These are phyloP conservation scores for Gossypium longicalyx DNA, from an alignment of 345 rosid genomes.

Conservation along the genomic window DNA sequence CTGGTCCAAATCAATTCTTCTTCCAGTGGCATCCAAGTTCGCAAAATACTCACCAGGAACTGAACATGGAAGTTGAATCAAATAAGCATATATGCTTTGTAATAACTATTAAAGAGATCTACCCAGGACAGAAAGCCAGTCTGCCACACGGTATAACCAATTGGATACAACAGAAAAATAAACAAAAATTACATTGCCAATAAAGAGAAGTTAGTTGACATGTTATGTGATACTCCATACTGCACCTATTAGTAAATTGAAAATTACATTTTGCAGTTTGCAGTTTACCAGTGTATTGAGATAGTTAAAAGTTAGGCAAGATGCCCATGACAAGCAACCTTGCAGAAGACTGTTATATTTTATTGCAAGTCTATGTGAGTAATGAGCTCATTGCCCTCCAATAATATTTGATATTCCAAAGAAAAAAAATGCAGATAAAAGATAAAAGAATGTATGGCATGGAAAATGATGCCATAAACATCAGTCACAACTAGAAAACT, in stretches of 20 bases:
- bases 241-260: not conserved
- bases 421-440: not conserved
- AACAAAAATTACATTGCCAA: not conserved
- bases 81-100: slow-evolving; percentile 18
- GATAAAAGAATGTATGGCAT: not conserved
- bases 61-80: slow-evolving; percentile 32
- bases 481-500: slow-evolving; percentile 1
- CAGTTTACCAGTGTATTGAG: not conserved
- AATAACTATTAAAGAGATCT: not conserved
- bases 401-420: not conserved
- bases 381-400: not conserved
- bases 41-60: slow-evolving; percentile 95
- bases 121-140: not conserved
- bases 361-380: not conserved
- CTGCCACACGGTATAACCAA: not conserved
- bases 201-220: not conserved
- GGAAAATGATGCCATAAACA: not conserved
- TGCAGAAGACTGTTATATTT: not conserved
- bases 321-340: slow-evolving; percentile 4
- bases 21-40: slow-evolving; percentile 82
- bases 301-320: not conserved
- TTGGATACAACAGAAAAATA: not conserved
- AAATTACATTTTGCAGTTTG: not conserved
- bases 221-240: not conserved
- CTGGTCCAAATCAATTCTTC: slow-evolving; percentile 88